These are phyloP conservation scores for Paramyrothecium roridum DNA, from an alignment of 2,329 filamentous ascomycete genomes.

Conservation along the genomic window DNA sequence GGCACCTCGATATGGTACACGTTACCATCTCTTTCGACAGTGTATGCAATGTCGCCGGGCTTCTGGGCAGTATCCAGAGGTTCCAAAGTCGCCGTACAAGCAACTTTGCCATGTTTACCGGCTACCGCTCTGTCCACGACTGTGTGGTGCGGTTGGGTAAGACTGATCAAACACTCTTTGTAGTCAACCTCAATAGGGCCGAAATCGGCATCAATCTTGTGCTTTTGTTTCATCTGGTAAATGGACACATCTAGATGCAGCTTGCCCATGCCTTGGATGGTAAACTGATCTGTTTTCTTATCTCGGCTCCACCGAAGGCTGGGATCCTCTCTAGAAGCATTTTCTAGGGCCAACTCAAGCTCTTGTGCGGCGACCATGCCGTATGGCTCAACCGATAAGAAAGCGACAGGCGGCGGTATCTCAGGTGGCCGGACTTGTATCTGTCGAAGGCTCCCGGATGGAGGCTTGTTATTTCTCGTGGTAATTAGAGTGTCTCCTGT, in stretches of 20 bases:
- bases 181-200: constrained; percentile 95
- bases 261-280: constrained; percentile 94
- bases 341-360: constrained; percentile 70
- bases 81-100: constrained; percentile 66
- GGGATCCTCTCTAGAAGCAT: constrained; percentile 86
- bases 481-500: constrained; percentile 90
- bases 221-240: constrained; percentile 81
- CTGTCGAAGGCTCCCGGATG: constrained; percentile 65
- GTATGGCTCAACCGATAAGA: constrained; percentile 84
- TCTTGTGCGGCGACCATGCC: constrained; percentile 76
- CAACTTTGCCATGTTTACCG: constrained; percentile 74
- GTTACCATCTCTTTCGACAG: constrained; percentile 67
- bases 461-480: constrained; percentile 59
- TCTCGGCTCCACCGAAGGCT: constrained; percentile 83
- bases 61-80: constrained; percentile 47
- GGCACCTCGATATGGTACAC: constrained; percentile 53
- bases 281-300: constrained; percentile 87
- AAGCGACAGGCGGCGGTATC: constrained; percentile 92
- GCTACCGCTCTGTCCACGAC: constrained; percentile 77
- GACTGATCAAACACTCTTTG: constrained; percentile 70
- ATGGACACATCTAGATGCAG: constrained; percentile 91
- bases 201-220: constrained; percentile 84
- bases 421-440: constrained; percentile 84
- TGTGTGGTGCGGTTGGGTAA: constrained; percentile 54
- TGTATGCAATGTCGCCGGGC: constrained; percentile 34